Evolutionary conservation across 1,139 yeast species (phyloP).

Genomic region (Suhomyces kunorum): DNA sequence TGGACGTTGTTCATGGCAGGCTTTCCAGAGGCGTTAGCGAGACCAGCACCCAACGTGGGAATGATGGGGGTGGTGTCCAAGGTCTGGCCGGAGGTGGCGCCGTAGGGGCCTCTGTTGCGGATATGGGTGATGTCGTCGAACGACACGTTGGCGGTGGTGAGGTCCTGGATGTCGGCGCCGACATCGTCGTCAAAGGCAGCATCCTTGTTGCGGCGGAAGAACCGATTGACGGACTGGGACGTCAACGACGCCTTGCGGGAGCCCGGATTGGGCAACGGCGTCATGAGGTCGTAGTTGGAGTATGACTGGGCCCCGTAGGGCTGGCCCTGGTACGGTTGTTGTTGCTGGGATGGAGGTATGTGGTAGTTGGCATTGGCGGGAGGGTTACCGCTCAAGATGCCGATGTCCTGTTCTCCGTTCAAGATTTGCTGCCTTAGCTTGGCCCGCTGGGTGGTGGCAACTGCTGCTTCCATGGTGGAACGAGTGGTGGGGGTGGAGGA

Average conservation of each 20-base stretch:
- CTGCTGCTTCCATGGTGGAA: conserved; percentile 22
- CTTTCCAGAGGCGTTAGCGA: conserved; percentile 16
- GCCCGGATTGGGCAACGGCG: conserved; percentile 20
- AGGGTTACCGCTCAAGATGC: conserved; percentile 22
- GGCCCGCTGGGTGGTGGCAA: conserved; percentile 22
- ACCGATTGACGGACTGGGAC: conserved; percentile 42
- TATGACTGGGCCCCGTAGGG: conserved; percentile 4
- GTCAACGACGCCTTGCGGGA: conserved; percentile 47
- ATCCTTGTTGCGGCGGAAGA: conserved; percentile 46
- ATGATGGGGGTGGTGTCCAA: conserved; percentile 71
- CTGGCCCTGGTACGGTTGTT: conserved; percentile 1
- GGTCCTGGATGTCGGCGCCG: conserved; percentile 48
- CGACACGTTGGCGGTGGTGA: conserved; percentile 48
- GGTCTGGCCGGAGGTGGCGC: conserved; percentile 38
- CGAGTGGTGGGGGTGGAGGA: not conserved
- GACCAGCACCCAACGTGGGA: conserved; percentile 53
- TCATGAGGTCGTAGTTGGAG: conserved; percentile 26
- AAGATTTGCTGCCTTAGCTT: conserved; percentile 39
- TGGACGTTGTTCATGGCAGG: conserved; percentile 49
- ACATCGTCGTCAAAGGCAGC: conserved; percentile 53
- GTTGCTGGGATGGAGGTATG: not conserved
- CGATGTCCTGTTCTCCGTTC: conserved; percentile 32
- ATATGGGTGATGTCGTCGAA: conserved; percentile 65
- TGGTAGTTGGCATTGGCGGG: not conserved
- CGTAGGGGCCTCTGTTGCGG: conserved; percentile 65